These are phyloP conservation scores for Ceratocystis harringtonii DNA, from an alignment of 2,329 filamentous ascomycete species.

Conservation along the genomic window DNA sequence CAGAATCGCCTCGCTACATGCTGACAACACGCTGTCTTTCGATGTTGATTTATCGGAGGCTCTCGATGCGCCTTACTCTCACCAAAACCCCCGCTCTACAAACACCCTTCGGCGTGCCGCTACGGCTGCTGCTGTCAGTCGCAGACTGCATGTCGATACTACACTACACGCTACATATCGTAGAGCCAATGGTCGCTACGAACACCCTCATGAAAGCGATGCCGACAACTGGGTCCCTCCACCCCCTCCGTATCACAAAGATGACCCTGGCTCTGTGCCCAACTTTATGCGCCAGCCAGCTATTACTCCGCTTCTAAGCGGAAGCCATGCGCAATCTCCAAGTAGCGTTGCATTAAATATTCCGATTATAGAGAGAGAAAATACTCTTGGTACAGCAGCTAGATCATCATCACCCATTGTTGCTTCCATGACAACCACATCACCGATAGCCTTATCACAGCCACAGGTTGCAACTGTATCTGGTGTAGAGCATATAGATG, in stretches of 20 bases:
- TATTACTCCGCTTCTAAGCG: slow-evolving; percentile 25
- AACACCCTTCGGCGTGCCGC: slow-evolving; percentile 58
- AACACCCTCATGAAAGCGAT: slow-evolving; percentile 73
- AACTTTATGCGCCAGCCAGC: slow-evolving; percentile 39
- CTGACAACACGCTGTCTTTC: slow-evolving; percentile 15
- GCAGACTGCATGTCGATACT: slow-evolving; percentile 44
- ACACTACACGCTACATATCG: slow-evolving; percentile 45
- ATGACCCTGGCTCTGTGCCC: slow-evolving; percentile 42
- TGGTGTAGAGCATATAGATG: not conserved
- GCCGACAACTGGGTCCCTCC: slow-evolving; percentile 81
- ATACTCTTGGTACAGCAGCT: not conserved
- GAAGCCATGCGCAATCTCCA: slow-evolving; percentile 15
- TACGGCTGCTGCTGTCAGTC: slow-evolving; percentile 60
- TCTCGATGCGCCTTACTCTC: slow-evolving; percentile 57
- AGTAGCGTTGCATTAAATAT: not conserved
- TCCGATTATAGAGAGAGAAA: not conserved
- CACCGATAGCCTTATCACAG: not conserved
- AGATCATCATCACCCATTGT: slow-evolving; percentile 3
- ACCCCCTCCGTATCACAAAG: slow-evolving; percentile 62
- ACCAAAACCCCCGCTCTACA: slow-evolving; percentile 54
- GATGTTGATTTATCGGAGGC: slow-evolving; percentile 29
- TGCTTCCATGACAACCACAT: slow-evolving; percentile 1
- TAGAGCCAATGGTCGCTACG: slow-evolving; percentile 52
- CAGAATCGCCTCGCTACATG: not conserved
- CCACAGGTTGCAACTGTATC: not conserved